Base-by-base conservation (phyloP, 495 filamentous ascomycete species). In the Penicillium flavigenum region DNA sequence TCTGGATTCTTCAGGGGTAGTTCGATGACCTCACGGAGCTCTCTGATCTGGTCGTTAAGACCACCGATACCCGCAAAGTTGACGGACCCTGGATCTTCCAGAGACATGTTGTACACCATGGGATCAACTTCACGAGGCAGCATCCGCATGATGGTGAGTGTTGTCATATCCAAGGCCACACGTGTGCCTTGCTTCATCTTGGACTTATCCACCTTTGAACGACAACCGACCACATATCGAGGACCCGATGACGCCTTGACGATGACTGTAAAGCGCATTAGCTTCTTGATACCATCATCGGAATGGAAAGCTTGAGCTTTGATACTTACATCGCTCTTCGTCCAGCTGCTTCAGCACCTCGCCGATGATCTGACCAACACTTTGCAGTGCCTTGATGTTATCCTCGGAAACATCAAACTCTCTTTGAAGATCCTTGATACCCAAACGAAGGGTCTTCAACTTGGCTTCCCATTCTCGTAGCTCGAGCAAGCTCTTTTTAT, bases 101-200 rank as follows among this genome's bases (percentile, higher is more conserved):
- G 77, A 42, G 95, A 99, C 95, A 99, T 99, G 79, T 97, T 99
- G 83, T 99, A 99, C 49, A 99, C 95, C 62, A 98, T 77, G 17
- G 95, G 95, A 70, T 99, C 95, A 61, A 99, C 95, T 79, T 99
- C 95, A 63, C 95, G 90, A 41, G 95, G 95, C 41, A 99, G 78
- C 95, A 99, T 99, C 57, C 95, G 90, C 95, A 99, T 99, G 74
- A 99, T 99, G 27, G 95, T 99, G 59, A 99, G 87, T 16, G 95
- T 99, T 38, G 95, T 99, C 95, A 99, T 99, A 71, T 99, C 95
- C 53, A 99, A 89, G 43, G 95, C 94, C 57, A 99, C 95, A 64
- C 95, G 91, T 4, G 92, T 96, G 60, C 95, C 95, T 76, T 99
- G 95, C 81, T 97, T 97, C 63, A 99, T 80, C 79, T 96, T 96